Base-by-base conservation (phyloP, 352 stramenopile genomes). In the Thraustotheca clavata region DNA sequence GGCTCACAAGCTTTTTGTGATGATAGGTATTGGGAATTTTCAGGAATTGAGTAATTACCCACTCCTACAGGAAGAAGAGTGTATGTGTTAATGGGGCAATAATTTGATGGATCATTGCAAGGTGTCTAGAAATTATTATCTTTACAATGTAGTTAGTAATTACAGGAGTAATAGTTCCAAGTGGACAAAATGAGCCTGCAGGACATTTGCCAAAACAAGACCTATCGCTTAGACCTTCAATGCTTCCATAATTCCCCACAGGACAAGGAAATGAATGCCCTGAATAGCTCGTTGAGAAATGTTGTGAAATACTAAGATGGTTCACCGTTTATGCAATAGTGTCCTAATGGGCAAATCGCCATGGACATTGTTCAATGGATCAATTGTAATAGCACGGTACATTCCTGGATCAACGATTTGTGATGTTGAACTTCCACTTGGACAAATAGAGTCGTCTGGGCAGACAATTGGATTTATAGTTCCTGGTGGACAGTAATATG, bases 31-130 rank as follows among this genome's bases (percentile, higher is more conserved):
- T n/a, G 26, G 12, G 35, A 18, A n/a, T 27, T 33, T 31, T 32
- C 8, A 43, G 50, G 57, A 6, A 46, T 63, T 2, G 70, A 60
- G 39, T 72, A 75, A 32, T 70, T 73, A 8, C 70, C 70, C 9
- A 36, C 1, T 6, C 18, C 12, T 16, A 70, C 62, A 0, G 20
- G 4, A 0, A 40, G 46, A 16, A 67, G 71, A 24, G 18, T 43
- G 5, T 18, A 33, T 11, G 43, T 67, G 6, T 49, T 59, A 4
- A 40, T 20, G 9, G 71, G 69, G 33, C 71, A 76, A 39, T 61
- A 76, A 22, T 36, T 36, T 6, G 0, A 31, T 4, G 71, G 2
- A 18, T 59, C 31, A 16, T 26, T 31, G 60, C 65, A 74, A 26
- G 49, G 43, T 31, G 9, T 3, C 43, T 52, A 50, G 38, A 16